phyloP scores from a whole-genome alignment of 164 flowering plant species.

The Dillenia turbinata region DNA sequence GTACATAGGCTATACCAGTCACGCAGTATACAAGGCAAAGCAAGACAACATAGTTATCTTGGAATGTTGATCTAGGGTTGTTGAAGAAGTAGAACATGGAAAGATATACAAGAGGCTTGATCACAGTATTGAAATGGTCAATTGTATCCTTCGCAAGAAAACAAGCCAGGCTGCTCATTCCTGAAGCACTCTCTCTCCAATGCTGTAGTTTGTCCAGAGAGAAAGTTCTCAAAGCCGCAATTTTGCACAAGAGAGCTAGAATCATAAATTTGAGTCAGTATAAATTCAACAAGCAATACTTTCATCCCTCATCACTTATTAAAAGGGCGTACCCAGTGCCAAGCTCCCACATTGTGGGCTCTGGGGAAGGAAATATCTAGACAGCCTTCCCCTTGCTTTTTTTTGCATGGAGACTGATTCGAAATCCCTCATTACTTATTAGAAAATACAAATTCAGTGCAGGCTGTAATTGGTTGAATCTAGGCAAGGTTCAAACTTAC shows the following conservation, averaged over 20 bases:
- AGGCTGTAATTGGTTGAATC: too few species aligned
- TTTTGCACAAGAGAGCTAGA: slow-evolving; percentile 85
- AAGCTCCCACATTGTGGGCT: too few species aligned
- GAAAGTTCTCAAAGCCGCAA: slow-evolving; percentile 89
- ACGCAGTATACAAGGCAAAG: slow-evolving; percentile 90
- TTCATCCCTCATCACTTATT: too few species aligned
- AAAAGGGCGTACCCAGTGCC: too few species aligned
- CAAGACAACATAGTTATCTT: slow-evolving; percentile 72
- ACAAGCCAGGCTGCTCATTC: slow-evolving; percentile 88
- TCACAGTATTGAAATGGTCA: slow-evolving; percentile 73
- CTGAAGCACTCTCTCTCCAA: slow-evolving; percentile 88
- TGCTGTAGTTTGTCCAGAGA: slow-evolving; percentile 79
- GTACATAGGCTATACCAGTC: slow-evolving; percentile 85
- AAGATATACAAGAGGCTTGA: slow-evolving; percentile 90
- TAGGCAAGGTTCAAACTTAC: slow-evolving; percentile 46
- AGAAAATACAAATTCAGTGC: too few species aligned
- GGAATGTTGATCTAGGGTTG: slow-evolving; percentile 85
- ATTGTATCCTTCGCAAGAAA: slow-evolving; percentile 85
- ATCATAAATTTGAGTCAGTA: slow-evolving; percentile 10
- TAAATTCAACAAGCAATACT: background rate
- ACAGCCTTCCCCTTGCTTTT: too few species aligned
- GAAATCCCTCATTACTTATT: too few species aligned
- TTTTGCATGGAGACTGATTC: too few species aligned
- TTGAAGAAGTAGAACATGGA: slow-evolving; percentile 98
- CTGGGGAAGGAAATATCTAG: too few species aligned